Conservation (phyloP, 768 basidiomycete genomes). For the Pleurotus sapidus region DNA sequence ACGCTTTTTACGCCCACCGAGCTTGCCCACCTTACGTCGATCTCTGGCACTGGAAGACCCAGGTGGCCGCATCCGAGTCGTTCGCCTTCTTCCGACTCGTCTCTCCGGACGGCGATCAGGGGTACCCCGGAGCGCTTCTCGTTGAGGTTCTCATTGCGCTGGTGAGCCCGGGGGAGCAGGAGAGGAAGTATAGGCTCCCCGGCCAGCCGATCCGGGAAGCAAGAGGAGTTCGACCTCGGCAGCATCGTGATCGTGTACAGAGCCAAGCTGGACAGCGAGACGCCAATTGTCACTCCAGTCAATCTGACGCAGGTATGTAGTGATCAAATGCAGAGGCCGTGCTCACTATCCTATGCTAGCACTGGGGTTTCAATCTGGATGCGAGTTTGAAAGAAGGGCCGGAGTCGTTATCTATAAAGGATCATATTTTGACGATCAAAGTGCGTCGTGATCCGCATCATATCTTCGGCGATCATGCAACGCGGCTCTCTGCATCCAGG, state of each 20-base stretch:
- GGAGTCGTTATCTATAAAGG: conserved; percentile 46
- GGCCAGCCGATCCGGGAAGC: conserved; percentile 14
- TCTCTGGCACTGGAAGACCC: conserved; percentile 15
- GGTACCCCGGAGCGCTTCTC: conserved; percentile 60
- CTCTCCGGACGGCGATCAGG: conserved; percentile 68
- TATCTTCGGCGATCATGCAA: too few species aligned
- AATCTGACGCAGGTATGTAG: conserved; percentile 69
- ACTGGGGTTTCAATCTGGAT: conserved; percentile 83
- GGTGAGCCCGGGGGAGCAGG: conserved; percentile 33
- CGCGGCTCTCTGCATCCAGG: conserved; percentile 25
- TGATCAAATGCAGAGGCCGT: background rate
- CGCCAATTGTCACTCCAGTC: conserved; percentile 59
- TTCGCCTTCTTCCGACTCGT: conserved; percentile 55
- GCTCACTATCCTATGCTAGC: conserved; percentile 34
- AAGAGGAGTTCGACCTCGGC: conserved; percentile 51
- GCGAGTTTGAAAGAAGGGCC: conserved; percentile 51
- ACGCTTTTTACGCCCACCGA: conserved; percentile 59
- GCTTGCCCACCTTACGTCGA: conserved; percentile 35
- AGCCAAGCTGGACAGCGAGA: conserved; percentile 52
- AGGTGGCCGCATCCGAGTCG: conserved; percentile 12
- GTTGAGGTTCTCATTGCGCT: conserved; percentile 57
- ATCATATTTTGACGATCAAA: conserved; percentile 43
- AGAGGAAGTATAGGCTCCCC: conserved; percentile 20
- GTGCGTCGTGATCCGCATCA: conserved; percentile 16
- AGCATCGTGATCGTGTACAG: conserved; percentile 68